Evolutionary conservation across 2,329 filamentous ascomycete genomes (phyloP).

Genomic region (Fusarium bactridioides): DNA sequence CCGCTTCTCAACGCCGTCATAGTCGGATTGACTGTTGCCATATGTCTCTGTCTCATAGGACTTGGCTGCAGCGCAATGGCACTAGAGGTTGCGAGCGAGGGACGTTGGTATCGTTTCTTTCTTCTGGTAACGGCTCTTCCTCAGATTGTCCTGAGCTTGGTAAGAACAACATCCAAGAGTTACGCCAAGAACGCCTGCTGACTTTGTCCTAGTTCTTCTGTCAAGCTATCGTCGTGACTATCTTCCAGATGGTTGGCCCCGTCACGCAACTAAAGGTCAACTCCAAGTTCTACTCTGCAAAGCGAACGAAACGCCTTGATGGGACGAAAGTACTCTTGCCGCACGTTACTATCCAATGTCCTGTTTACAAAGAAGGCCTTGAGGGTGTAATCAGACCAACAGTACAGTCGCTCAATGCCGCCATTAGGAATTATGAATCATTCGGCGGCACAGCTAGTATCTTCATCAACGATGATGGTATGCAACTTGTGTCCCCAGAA

Average conservation of each 20-base stretch:
- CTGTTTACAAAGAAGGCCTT: slow-evolving; percentile 51
- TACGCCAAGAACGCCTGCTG: accelerated
- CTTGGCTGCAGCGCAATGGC: neutral
- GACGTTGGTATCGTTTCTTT: neutral
- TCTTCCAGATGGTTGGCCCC: neutral
- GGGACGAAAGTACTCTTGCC: slow-evolving; percentile 33
- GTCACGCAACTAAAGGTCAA: slow-evolving; percentile 3
- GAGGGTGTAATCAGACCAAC: slow-evolving; percentile 59
- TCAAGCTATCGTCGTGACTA: neutral
- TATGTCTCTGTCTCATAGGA: neutral
- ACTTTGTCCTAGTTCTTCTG: neutral
- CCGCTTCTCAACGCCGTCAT: neutral
- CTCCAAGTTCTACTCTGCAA: slow-evolving; percentile 21
- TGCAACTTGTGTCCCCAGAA: slow-evolving; percentile 64
- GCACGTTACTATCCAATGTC: slow-evolving; percentile 55
- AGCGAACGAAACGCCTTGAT: neutral
- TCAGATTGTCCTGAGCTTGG: neutral
- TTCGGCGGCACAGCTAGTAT: slow-evolving; percentile 71
- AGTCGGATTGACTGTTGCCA: neutral
- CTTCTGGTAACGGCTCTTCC: neutral
- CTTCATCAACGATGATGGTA: slow-evolving; percentile 73
- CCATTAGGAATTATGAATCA: slow-evolving; percentile 66
- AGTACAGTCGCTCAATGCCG: slow-evolving; percentile 62
- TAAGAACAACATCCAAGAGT: accelerated
- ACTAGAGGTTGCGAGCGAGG: neutral